Evolutionary conservation across 768 basidiomycete species (phyloP), one percentile per base, ranked within the genome.

Genomic region (Crucibulum laeve): DNA sequence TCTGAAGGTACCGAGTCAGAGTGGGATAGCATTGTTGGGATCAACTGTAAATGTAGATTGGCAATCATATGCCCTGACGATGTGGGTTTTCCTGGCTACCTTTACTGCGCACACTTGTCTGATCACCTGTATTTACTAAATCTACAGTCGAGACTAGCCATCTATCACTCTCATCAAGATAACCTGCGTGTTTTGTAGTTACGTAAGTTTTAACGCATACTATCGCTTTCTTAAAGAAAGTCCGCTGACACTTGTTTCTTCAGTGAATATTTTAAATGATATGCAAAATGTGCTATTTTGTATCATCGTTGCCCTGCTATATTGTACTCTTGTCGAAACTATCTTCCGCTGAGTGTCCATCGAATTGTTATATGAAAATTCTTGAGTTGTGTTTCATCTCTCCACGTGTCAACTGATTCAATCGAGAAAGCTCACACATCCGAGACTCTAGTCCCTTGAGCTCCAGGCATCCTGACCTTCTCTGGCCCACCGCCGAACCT

Each of bases 111-210:
- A 41, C 25, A 32, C 28, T 13, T 38, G 34, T 38, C 30, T 34
- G 52, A 17, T 24, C 11, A 41, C 30, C 21, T 24, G 17, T 26
- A 33, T 34, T 32, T 40, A 30, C 35, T 42, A 52, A 43, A 46
- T 45, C 42, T 32, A 44, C 28, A 32, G 28, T 32, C 15, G 11
- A 15, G 28, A 41, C 46, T 44, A 28, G 28, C 32, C 35, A 40
- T 45, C 43, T 45, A 49, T 38, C 52, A 44, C 43, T 38, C 36
- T 49, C 53, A 40, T 70, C 70, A 71, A 70, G 70, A 71, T 68
- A 69, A 62, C 66, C 54, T 65, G 57, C 62, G 61, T 61, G 59
- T 65, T 55, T 34, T 57, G 28, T 63, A 55, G n/a, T 43, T 58
- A 63, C 61, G 70, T 70, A 50, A 42, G 42, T 32, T 33, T 18